Evolutionary conservation across 78 protist genomes (phyloP).

Genomic region (Dictyostelium citrinum): DNA sequence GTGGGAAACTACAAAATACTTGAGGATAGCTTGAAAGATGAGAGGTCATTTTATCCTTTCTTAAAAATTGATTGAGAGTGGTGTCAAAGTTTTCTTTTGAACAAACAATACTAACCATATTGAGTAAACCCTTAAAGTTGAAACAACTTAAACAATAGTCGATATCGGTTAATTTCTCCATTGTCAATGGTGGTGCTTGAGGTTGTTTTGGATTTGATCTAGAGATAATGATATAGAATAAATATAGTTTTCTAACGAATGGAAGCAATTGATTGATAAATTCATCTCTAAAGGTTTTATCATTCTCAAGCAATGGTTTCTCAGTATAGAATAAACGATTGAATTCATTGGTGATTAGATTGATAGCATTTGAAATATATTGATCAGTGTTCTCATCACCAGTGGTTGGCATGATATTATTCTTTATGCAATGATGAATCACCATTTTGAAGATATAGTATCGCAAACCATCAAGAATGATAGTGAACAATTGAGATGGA

Average conservation of each 20-base stretch:
- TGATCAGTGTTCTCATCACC: background rate
- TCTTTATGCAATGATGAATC: slow-evolving; percentile 3
- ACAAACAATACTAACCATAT: background rate
- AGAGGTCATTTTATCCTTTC: background rate
- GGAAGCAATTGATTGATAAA: slow-evolving; percentile 26
- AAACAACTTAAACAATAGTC: background rate
- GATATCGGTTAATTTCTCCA: background rate
- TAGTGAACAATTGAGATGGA: background rate
- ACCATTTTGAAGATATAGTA: background rate
- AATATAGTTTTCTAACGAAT: slow-evolving; percentile 30
- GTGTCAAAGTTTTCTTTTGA: background rate
- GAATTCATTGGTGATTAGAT: background rate
- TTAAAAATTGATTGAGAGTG: background rate
- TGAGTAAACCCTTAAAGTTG: background rate
- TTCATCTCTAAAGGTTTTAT: background rate
- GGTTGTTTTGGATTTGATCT: background rate
- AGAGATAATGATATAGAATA: background rate
- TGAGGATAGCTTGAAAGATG: background rate
- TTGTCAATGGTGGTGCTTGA: background rate
- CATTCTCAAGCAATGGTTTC: background rate
- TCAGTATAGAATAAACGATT: background rate
- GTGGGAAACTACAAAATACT: slow-evolving; percentile 26
- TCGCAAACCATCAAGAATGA: background rate
- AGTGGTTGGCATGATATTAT: background rate
- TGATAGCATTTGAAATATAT: background rate